Percentiles rank a stretch among this genome's conserved stretches.
Evolutionary conservation across 352 stramenopile genomes (phyloP).

Genomic region (Plasmopara halstedii): DNA sequence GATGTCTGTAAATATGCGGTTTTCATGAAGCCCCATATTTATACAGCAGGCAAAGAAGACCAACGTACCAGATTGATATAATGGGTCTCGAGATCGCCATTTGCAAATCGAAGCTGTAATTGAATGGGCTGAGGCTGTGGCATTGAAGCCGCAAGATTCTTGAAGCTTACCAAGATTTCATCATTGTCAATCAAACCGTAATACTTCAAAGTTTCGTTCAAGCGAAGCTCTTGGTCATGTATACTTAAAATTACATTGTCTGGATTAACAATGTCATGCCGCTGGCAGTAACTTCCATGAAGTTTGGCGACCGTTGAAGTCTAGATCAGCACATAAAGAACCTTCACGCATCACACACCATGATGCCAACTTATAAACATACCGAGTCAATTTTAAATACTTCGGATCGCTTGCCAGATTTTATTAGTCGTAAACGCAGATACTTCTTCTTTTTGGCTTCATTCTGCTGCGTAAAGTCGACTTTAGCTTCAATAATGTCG

Average conservation of each 20-base stretch:
- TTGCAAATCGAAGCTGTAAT: constrained; percentile 37
- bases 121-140: constrained; percentile 17
- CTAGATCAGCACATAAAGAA: constrained; percentile 9
- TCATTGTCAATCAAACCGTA: constrained; percentile 52
- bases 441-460: constrained; percentile 43
- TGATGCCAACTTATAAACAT: constrained; percentile 5
- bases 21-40: neutral
- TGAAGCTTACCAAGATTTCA: constrained; percentile 51
- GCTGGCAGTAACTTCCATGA: constrained; percentile 51
- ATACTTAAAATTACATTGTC: constrained; percentile 50
- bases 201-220: constrained; percentile 37
- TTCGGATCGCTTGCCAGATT: constrained; percentile 46
- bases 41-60: neutral
- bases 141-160: constrained; percentile 23
- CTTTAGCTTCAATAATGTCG: constrained; percentile 66
- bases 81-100: constrained; percentile 25
- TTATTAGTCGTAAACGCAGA: constrained; percentile 43
- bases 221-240: constrained; percentile 27
- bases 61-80: constrained; percentile 34
- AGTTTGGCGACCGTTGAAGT: constrained; percentile 51
- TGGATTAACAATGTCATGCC: constrained; percentile 37
- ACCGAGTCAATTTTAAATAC: constrained; percentile 66
- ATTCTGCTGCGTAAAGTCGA: constrained; percentile 54
- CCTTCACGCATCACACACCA: neutral
- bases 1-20: constrained; percentile 18